Evolutionary conservation across 2,329 filamentous ascomycete genomes (phyloP).

Genomic region (Erysiphe neolycopersici): DNA sequence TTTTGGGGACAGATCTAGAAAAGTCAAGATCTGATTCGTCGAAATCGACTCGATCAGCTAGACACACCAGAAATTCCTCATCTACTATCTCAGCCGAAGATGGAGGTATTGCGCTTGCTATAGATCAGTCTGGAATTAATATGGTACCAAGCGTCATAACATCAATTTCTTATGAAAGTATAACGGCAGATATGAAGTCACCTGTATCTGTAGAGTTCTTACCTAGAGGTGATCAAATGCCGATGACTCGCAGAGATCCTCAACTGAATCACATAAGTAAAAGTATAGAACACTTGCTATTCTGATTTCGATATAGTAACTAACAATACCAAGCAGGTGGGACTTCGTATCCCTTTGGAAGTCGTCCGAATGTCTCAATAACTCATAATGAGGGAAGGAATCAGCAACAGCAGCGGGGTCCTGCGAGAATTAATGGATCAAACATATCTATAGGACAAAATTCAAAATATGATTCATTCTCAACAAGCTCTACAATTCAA

Average conservation of each 20-base stretch:
- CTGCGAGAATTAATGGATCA: constrained; percentile 20
- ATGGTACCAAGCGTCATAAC: constrained; percentile 63
- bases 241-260: constrained; percentile 40
- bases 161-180: constrained; percentile 61
- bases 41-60: constrained; percentile 45
- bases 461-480: constrained; percentile 37
- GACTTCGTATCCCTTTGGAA: constrained; percentile 29
- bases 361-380: constrained; percentile 41
- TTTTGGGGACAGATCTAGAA: constrained; percentile 27
- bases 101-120: constrained; percentile 29
- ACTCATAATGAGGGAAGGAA: constrained; percentile 41
- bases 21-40: constrained; percentile 34
- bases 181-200: constrained; percentile 35
- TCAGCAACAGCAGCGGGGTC: constrained; percentile 56
- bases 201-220: constrained; percentile 50
- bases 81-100: constrained; percentile 47
- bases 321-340: constrained; percentile 22
- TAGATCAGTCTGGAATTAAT: constrained; percentile 33
- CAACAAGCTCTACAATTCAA: constrained; percentile 14
- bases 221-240: constrained; percentile 35
- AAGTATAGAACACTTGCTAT: constrained; percentile 41
- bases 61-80: constrained; percentile 49
- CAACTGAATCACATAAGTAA: constrained; percentile 67
- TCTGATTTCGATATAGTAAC: constrained; percentile 64
- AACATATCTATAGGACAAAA: constrained; percentile 24